Base-by-base conservation (phyloP, 2,329 filamentous ascomycete species). In the Fusarium nelsonii region DNA sequence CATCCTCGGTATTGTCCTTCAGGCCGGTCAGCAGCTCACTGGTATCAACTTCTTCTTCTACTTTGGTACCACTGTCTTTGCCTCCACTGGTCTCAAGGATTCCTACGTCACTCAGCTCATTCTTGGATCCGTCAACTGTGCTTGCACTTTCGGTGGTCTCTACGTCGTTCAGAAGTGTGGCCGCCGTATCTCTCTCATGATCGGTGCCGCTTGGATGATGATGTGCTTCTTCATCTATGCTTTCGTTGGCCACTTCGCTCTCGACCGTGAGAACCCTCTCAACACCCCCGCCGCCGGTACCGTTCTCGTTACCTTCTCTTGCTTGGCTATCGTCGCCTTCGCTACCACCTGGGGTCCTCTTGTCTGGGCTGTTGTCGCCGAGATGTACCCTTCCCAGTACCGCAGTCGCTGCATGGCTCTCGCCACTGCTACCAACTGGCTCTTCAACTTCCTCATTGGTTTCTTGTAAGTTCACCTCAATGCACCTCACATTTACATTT, bases 301-400 rank as follows among this genome's bases (percentile, higher is more conserved):
- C 5, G 85, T 85, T 40, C 86, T 92, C 70, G 90, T 92, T 44
- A 84, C 89, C 54, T 91, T 91, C 76, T 89, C 90, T 0, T 91
- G 89, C 73, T 81, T 92, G 40, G 90, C 90, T 75, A 91, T 91
- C 58, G 87, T 84, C 18, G 88, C 85, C 4, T 91, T 90, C 66
- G 88, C 88, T n/a, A 87, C 85, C 65, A 91, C 88, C 14, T 92
- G 90, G 90, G 90, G 89, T 23, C 90, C 90, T 1, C 85, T 91
- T 9, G 84, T 91, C 23, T 92, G 90, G 90, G 84, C 85, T 11
- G 84, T 89, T 14, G 85, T 88, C 12, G 87, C 87, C 3, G 89
- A 91, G 76, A 83, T 91, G 62, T 91, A 90, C 74, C 89, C 89
- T 8, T 80, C 84, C 3, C 82, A 87, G 8, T 87, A 87, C 74